Evolutionary conservation across 2,329 filamentous ascomycete genomes (phyloP), one percentile per base, ranked within the genome.

Genomic region (Xylaria digitata): DNA sequence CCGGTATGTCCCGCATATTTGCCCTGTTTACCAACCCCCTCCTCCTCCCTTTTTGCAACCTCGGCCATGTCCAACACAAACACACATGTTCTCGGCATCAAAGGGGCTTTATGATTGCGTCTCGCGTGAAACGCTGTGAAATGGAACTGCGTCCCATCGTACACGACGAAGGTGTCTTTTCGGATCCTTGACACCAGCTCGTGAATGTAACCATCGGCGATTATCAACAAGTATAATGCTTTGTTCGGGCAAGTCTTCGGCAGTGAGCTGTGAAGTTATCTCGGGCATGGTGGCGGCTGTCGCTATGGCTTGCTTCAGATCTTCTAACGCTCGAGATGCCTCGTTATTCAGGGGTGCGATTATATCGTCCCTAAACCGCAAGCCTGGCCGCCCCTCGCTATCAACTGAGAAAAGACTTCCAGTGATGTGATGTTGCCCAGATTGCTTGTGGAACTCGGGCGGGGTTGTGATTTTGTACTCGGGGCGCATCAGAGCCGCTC

Each of bases 201-300:
- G 66, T 13, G 77, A 72, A 61, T 80, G 78, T 30, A 80, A 21
- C 78, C 78, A 80, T 11, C 76, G 71, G 7, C 77, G 75, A 37
- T 80, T 80, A 2, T 80, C 76, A 13, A 80, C 71, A 1, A 80
- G 63, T 3, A 80, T 68, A 13, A 80, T 74, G 3, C 71, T 73
- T 0, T 74, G 63, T 0, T 62, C 72, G 0, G 78, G 77, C 0
- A 80, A 32, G 5, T 77, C 72, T 2, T 56, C 13, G 0, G 78
- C 59, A 0, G 55, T 68, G 0, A 80, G 74, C 11, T 77, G 74
- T 11, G 78, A 23, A 0, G 72, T 74, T 1, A 62, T 46, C 19
- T 56, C 32, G 5, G 60, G 17, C 11, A 71, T 65, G 0, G 66
- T 65, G 6, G 73, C 72, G 1, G 65, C 43, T 2, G 61, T 57